These are phyloP conservation scores for Schizochytrium sp. DNA, from an alignment of 108 stramenopile species.

Conservation along the genomic window DNA sequence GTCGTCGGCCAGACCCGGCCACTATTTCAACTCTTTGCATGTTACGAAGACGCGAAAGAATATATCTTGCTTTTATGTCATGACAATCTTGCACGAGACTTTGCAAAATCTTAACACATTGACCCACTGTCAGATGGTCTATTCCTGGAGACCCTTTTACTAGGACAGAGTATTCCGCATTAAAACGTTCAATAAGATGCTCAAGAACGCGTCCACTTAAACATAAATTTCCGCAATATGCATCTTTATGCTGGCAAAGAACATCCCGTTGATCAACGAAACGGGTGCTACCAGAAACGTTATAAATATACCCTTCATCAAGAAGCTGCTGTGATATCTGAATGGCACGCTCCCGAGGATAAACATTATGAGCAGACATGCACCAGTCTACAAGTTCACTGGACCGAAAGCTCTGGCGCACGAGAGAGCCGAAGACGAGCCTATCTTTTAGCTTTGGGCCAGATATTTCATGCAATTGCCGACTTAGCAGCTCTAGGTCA, in stretches of 20 bases:
- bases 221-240: not conserved
- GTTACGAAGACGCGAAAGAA: not conserved
- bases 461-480: not conserved
- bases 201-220: not conserved
- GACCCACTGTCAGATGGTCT: not conserved
- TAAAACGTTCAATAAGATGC: not conserved
- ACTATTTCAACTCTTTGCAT: not conserved
- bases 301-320: slow-evolving; percentile 22
- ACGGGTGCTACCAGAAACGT: not conserved
- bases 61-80: not conserved
- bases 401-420: not conserved
- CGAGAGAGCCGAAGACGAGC: not conserved
- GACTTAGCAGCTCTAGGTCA: slow-evolving; percentile 2
- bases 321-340: slow-evolving; percentile 44
- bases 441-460: slow-evolving; percentile 52
- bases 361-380: not conserved
- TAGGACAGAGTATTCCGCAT: not conserved
- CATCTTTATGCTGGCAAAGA: slow-evolving; percentile 33
- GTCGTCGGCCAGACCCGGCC: not conserved
- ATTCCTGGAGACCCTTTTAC: not conserved
- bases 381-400: slow-evolving; percentile 31
- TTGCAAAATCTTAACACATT: not conserved
- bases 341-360: slow-evolving; percentile 54
- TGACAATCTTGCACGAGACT: slow-evolving; percentile 36
- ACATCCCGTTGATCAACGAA: not conserved